phyloP scores from a whole-genome alignment of 106 monocot genomes.

The Agapanthus africanus region DNA sequence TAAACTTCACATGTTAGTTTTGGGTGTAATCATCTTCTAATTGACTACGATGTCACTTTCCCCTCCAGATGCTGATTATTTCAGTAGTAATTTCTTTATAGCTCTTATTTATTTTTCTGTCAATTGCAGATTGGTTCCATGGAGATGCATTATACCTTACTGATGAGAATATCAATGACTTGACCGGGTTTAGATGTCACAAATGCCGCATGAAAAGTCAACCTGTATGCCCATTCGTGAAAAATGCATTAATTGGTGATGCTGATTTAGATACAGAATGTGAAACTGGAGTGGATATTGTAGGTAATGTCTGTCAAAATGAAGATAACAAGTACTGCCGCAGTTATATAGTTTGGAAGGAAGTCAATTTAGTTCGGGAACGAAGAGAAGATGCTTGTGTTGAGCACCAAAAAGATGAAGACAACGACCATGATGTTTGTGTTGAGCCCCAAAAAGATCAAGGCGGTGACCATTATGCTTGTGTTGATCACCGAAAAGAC shows the following conservation, averaged over 20 bases:
- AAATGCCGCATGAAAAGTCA: slow-evolving; percentile 45
- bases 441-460: too few species aligned
- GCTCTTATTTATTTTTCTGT: too few species aligned
- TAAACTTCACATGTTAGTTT: too few species aligned
- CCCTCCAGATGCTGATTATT: too few species aligned
- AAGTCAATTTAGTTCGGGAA: not conserved
- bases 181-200: slow-evolving; percentile 79
- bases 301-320: slow-evolving; percentile 9
- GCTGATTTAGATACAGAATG: slow-evolving; percentile 7
- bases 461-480: not conserved
- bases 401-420: too few species aligned
- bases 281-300: not conserved
- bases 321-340: not conserved
- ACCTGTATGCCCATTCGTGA: slow-evolving; percentile 50
- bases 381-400: not conserved
- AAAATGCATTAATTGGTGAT: slow-evolving; percentile 5
- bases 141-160: slow-evolving; percentile 56
- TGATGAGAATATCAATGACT: slow-evolving; percentile 47
- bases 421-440: too few species aligned
- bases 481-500: too few species aligned
- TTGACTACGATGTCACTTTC: too few species aligned
- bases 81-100: too few species aligned
- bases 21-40: too few species aligned
- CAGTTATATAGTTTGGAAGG: not conserved
- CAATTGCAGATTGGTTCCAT: slow-evolving; percentile 99